Percentiles rank a stretch among this genome's conserved stretches.
Conservation (phyloP, 768 basidiomycete genomes). For the Strobilomyces dryophilus region DNA sequence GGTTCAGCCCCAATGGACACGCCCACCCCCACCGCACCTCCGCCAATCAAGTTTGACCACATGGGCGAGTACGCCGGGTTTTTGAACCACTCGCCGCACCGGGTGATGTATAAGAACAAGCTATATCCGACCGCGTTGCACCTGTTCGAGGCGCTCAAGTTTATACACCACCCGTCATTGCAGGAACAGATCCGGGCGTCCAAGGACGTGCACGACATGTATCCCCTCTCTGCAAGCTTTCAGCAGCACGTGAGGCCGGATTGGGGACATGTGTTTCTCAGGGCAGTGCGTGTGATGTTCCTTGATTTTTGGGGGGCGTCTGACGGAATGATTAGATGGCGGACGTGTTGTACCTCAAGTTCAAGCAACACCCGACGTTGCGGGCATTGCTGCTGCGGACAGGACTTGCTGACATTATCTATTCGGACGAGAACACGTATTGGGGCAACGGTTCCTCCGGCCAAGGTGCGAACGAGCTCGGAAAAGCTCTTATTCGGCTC, state of each 20-base stretch:
- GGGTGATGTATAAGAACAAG: slow-evolving; percentile 49
- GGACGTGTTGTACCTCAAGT: slow-evolving; percentile 62
- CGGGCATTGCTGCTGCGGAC: slow-evolving; percentile 53
- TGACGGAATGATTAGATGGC: slow-evolving; percentile 43
- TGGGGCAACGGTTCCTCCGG: slow-evolving; percentile 60
- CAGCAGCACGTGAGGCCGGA: slow-evolving; percentile 43
- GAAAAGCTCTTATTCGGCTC: slow-evolving; percentile 53
- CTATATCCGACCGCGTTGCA: slow-evolving; percentile 70
- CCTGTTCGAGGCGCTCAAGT: slow-evolving; percentile 75
- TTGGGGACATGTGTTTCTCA: slow-evolving; percentile 52
- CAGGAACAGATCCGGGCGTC: slow-evolving; percentile 53
- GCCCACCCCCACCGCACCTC: slow-evolving; percentile 16
- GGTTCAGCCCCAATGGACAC: not conserved
- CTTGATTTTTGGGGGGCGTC: not conserved
- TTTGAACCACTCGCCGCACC: slow-evolving; percentile 64
- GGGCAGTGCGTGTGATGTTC: slow-evolving; percentile 39
- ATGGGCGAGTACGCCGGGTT: slow-evolving; percentile 43
- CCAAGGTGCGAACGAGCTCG: slow-evolving; percentile 59
- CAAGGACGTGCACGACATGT: slow-evolving; percentile 37
- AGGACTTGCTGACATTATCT: slow-evolving; percentile 46
- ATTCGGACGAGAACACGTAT: slow-evolving; percentile 55
- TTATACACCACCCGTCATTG: slow-evolving; percentile 46
- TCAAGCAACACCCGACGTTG: slow-evolving; percentile 64
- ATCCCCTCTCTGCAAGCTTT: slow-evolving; percentile 29
- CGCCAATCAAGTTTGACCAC: slow-evolving; percentile 41